phyloP scores from a whole-genome alignment of 106 monocot species.

The Dactylorhiza incarnata region DNA sequence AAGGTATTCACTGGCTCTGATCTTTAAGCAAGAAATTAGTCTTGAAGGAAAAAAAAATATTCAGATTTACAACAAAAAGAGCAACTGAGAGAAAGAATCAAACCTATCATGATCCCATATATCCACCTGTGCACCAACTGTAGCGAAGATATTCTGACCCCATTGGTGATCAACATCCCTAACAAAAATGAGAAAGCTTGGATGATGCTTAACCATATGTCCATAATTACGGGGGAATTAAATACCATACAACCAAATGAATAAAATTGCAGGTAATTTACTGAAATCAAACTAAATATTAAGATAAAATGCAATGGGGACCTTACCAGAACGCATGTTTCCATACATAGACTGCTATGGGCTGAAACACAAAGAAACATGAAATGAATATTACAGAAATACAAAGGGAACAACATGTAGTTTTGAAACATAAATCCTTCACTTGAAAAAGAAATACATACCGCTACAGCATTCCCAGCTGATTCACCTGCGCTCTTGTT shows the following conservation, averaged over 20 bases:
- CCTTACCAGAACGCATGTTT: conserved; percentile 90
- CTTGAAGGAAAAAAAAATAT: background rate
- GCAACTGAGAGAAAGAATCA: background rate
- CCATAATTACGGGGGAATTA: background rate
- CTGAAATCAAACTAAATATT: background rate
- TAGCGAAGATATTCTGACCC: conserved; percentile 84
- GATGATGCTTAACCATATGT: background rate
- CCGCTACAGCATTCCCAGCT: conserved; percentile 28
- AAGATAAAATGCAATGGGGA: background rate
- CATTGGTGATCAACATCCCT: conserved; percentile 98
- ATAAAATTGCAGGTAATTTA: background rate
- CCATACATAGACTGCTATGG: conserved; percentile 58
- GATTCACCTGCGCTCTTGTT: conserved; percentile 24
- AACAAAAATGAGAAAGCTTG: background rate
- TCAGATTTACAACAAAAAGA: background rate
- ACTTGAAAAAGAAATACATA: conserved; percentile 19
- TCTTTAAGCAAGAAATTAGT: conserved; percentile 26
- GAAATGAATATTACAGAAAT: background rate
- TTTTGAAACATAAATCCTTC: background rate
- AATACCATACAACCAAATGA: background rate
- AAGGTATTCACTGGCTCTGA: conserved; percentile 80
- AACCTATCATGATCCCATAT: conserved; percentile 99
- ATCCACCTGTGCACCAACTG: conserved; percentile 92
- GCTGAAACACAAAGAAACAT: conserved; percentile 45
- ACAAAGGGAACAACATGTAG: background rate